A percentile compares a stretch with the other conserved stretches of the same genome.
phyloP scores from a whole-genome alignment of 2,329 filamentous ascomycete genomes.

The Nemania sp. region DNA sequence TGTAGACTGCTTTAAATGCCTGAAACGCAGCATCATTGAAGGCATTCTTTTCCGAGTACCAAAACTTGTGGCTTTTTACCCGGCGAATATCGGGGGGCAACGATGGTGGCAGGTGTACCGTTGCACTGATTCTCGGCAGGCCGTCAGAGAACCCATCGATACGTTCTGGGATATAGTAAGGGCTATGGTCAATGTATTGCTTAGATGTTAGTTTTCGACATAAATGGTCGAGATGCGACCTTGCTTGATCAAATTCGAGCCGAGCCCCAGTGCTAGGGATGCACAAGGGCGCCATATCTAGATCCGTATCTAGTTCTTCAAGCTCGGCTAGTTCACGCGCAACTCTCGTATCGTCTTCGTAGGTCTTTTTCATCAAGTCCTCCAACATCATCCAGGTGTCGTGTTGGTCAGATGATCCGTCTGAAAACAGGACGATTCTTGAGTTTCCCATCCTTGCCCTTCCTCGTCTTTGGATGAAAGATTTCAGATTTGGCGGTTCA shows the following conservation, averaged over 20 bases:
- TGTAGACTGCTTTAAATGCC: conserved; percentile 72
- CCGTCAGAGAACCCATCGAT: conserved; percentile 30
- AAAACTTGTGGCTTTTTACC: conserved; percentile 56
- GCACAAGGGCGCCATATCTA: conserved; percentile 42
- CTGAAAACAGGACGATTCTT: conserved; percentile 52
- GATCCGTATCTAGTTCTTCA: conserved; percentile 49
- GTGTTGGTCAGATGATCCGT: conserved; percentile 37
- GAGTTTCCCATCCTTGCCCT: conserved; percentile 57
- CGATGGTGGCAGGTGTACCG: conserved; percentile 71
- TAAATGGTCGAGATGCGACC: conserved; percentile 80
- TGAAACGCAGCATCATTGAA: conserved; percentile 83
- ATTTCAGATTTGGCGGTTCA: conserved; percentile 54
- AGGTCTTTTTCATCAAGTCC: conserved; percentile 70
- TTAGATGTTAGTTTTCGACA: conserved; percentile 64
- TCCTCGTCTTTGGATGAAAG: conserved; percentile 62
- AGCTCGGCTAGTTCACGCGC: conserved; percentile 50
- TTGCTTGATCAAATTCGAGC: conserved; percentile 74
- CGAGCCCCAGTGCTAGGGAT: conserved; percentile 59
- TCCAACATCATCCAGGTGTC: conserved; percentile 70
- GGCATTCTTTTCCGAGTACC: conserved; percentile 73
- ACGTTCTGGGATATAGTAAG: conserved; percentile 66
- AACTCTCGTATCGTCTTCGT: conserved; percentile 65
- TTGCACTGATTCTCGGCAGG: conserved; percentile 52
- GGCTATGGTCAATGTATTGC: conserved; percentile 66
- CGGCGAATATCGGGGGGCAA: conserved; percentile 66